phyloP scores from a whole-genome alignment of 2,329 filamentous ascomycete genomes.

The Verticillium nubilum region DNA sequence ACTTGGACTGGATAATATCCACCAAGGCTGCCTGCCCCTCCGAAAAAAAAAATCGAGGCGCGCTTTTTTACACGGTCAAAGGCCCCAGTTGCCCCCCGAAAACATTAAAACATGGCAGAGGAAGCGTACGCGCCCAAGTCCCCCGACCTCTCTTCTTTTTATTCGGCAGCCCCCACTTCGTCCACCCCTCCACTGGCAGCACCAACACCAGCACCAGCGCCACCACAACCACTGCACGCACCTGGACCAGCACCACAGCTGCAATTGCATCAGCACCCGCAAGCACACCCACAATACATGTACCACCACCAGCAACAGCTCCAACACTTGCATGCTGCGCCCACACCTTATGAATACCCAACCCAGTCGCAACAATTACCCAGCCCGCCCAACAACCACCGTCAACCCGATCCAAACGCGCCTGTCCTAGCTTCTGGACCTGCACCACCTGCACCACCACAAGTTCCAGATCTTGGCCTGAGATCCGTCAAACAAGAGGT shows the following conservation, averaged over 20 bases:
- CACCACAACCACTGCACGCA: constrained; percentile 20
- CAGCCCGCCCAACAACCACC: not conserved
- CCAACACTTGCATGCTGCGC: not conserved
- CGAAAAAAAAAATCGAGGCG: not conserved
- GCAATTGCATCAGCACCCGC: constrained; percentile 17
- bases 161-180: constrained; percentile 27
- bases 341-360: constrained; percentile 3
- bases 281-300: constrained; percentile 16
- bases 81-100: not conserved
- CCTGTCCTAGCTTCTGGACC: not conserved
- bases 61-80: not conserved
- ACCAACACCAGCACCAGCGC: constrained; percentile 22
- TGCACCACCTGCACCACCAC: not conserved
- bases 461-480: not conserved
- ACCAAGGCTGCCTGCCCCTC: not conserved
- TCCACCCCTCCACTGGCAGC: constrained; percentile 18
- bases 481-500: constrained; percentile 3
- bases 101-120: constrained; percentile 37
- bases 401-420: constrained; percentile 2
- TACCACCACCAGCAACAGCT: constrained; percentile 17
- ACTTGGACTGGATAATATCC: not conserved
- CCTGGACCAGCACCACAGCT: constrained; percentile 12
- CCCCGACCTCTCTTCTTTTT: constrained; percentile 54
- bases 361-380: constrained; percentile 5
- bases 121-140: constrained; percentile 53